Percentiles rank a stretch among this genome's conserved stretches.
These are phyloP conservation scores for Trypethelium eluteriae DNA, from an alignment of 495 filamentous ascomycete genomes.

Conservation along the genomic window DNA sequence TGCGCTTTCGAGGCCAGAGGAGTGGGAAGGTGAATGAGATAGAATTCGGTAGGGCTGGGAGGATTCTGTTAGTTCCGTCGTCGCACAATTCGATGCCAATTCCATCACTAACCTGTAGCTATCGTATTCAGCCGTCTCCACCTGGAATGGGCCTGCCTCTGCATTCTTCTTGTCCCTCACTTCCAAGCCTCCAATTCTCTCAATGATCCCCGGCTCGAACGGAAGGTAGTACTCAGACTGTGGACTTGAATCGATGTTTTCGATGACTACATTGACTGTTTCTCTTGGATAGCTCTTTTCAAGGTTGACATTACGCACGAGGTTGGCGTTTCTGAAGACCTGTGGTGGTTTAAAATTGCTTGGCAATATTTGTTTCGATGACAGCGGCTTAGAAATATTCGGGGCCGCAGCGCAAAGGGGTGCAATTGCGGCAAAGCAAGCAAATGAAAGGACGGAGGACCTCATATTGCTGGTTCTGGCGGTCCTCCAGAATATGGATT, in stretches of 20 bases:
- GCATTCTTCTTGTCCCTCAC: slow-evolving; percentile 81
- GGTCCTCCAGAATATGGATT: not conserved
- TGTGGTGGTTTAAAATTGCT: slow-evolving; percentile 75
- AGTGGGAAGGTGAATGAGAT: slow-evolving; percentile 65
- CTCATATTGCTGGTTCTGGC: slow-evolving; percentile 33
- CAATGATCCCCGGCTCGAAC: slow-evolving; percentile 65
- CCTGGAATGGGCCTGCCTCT: slow-evolving; percentile 56
- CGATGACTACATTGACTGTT: slow-evolving; percentile 83
- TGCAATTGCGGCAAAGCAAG: slow-evolving; percentile 28
- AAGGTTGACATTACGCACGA: slow-evolving; percentile 81
- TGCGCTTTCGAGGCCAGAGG: slow-evolving; percentile 68
- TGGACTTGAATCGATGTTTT: slow-evolving; percentile 69
- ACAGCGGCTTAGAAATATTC: slow-evolving; percentile 36
- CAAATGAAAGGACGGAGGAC: slow-evolving; percentile 22
- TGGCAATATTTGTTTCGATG: slow-evolving; percentile 51
- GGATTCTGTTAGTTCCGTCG: not conserved
- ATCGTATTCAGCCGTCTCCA: slow-evolving; percentile 59
- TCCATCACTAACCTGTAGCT: slow-evolving; percentile 46
- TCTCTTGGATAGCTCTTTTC: slow-evolving; percentile 88
- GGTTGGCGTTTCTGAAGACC: slow-evolving; percentile 84
- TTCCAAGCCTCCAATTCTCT: slow-evolving; percentile 74
- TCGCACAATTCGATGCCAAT: not conserved
- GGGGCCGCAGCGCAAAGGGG: slow-evolving; percentile 31
- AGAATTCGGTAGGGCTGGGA: slow-evolving; percentile 69
- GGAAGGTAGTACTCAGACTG: slow-evolving; percentile 86